Conservation (phyloP, 1,284 basidiomycete species). For the Leccinum angustisporum region DNA sequence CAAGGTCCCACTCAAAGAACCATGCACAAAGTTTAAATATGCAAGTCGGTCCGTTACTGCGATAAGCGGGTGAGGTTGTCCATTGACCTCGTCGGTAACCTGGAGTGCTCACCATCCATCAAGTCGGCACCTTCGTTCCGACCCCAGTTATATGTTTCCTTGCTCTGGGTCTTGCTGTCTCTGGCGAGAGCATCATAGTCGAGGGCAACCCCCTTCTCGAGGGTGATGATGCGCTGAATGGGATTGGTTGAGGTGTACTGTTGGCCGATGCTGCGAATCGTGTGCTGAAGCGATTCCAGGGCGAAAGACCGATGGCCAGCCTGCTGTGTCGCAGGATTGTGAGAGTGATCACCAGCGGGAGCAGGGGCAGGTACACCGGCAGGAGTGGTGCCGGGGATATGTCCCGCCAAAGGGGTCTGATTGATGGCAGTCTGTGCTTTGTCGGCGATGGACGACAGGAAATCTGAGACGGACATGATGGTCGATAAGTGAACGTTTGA, state of each 20-base stretch:
- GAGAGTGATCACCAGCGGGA: slow-evolving; percentile 14
- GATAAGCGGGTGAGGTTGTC: not conserved
- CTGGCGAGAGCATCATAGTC: slow-evolving; percentile 65
- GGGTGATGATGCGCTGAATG: slow-evolving; percentile 72
- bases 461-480: slow-evolving; percentile 56
- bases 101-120: slow-evolving; percentile 59
- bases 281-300: slow-evolving; percentile 65
- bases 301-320: slow-evolving; percentile 48
- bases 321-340: slow-evolving; percentile 43
- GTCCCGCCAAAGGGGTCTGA: slow-evolving; percentile 52
- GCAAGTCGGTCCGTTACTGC: slow-evolving; percentile 75
- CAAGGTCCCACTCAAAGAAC: slow-evolving; percentile 60
- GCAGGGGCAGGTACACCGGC: slow-evolving; percentile 31
- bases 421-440: slow-evolving; percentile 72
- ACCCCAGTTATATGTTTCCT: slow-evolving; percentile 81
- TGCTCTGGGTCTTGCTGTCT: slow-evolving; percentile 69
- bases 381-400: slow-evolving; percentile 44
- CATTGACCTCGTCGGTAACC: slow-evolving; percentile 10
- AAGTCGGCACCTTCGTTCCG: slow-evolving; percentile 66
- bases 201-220: slow-evolving; percentile 70
- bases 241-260: slow-evolving; percentile 68
- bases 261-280: slow-evolving; percentile 68
- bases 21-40: slow-evolving; percentile 74
- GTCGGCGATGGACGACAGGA: slow-evolving; percentile 65
- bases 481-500: not conserved